Percentiles rank a stretch among this genome's conserved stretches.
These are phyloP conservation scores for Spinacia oleracea DNA, from an alignment of 179 eudicot genomes.

Conservation along the genomic window DNA sequence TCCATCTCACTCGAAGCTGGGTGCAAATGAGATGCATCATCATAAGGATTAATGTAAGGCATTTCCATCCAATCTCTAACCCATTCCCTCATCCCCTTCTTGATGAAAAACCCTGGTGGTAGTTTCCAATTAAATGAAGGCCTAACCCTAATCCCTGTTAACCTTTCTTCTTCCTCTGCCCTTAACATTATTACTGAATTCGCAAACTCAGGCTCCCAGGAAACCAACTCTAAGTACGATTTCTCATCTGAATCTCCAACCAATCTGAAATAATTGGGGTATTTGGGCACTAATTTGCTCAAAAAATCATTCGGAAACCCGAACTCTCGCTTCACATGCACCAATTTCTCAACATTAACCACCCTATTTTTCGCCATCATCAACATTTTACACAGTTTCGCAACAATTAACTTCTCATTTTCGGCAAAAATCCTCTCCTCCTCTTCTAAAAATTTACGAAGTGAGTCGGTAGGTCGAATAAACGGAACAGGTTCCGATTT, in stretches of 20 bases:
- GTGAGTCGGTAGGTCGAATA: conserved; percentile 43
- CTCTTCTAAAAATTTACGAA: conserved; percentile 46
- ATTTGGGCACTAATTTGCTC: conserved; percentile 47
- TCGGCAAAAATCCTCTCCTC: conserved; percentile 40
- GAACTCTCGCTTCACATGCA: conserved; percentile 80
- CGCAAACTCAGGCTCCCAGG: conserved; percentile 59
- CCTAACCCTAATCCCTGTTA: conserved; percentile 65
- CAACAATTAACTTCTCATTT: conserved; percentile 54
- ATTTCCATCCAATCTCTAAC: conserved; percentile 90
- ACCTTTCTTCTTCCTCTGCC: conserved; percentile 64
- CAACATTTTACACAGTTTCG: conserved; percentile 70
- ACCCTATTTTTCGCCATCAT: conserved; percentile 82
- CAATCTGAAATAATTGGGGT: conserved; percentile 57
- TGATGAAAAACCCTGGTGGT: conserved; percentile 67
- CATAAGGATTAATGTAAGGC: conserved; percentile 82
- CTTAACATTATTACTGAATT: conserved; percentile 56
- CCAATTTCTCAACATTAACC: conserved; percentile 61
- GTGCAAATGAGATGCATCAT: conserved; percentile 54
- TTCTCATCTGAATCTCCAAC: conserved; percentile 45
- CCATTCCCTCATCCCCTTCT: conserved; percentile 96
- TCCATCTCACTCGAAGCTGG: conserved; percentile 74
- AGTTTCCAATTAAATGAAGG: conserved; percentile 67
- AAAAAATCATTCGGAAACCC: conserved; percentile 79
- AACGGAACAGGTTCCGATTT: conserved; percentile 55
- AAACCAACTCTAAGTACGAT: conserved; percentile 60